Base-by-base conservation (phyloP, 768 basidiomycete genomes). In the Tylopilus sp. region DNA sequence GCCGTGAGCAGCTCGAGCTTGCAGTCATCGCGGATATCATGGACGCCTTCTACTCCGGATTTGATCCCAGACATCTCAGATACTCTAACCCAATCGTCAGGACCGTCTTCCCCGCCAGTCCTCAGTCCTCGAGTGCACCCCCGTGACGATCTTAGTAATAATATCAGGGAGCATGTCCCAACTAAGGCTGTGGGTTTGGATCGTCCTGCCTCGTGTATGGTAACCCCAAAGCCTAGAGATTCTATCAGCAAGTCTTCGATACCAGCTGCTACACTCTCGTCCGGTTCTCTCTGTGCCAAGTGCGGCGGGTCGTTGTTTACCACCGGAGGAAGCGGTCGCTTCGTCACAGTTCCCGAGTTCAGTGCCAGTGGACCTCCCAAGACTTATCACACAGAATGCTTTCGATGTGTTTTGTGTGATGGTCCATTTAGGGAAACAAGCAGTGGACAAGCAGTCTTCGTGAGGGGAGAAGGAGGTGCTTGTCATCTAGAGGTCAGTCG, bases 321-420 rank as follows among this genome's bases (percentile, higher is more conserved):
- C 38, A 69, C 76, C 4, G 75, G 73, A 25, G 78, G 79, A 50
- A 81, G 79, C 7, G 84, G 86, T 37, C 80, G 79, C 52, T 91
- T 84, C 66, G 81, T 91, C 29, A 87, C 86, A 3, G 80, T 90
- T 26, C 87, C 89, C 8, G 80, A 78, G 52, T 67, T 71, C 46
- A 68, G 64, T 31, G 60, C 68, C 3, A 64, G 60, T 51, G 74
- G 73, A 17, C 70, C 72, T 22, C 77, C 82, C n/a, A 78, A 78
- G 65, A 76, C 78, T 21, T 92, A 87, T 61, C 90, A 93, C 58
- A 75, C 80, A 4, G 78, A 82, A 38, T 93, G 90, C 65, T 92
- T 93, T 69, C 81, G 78, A 48, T 93, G 90, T 61, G 73, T 67
- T 21, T 72, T 86, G 21, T 93, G 90, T 60, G 73, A 81, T 40